Evolutionary conservation across 2,329 filamentous ascomycete genomes (phyloP).

Genomic region (Colletotrichum shisoi): DNA sequence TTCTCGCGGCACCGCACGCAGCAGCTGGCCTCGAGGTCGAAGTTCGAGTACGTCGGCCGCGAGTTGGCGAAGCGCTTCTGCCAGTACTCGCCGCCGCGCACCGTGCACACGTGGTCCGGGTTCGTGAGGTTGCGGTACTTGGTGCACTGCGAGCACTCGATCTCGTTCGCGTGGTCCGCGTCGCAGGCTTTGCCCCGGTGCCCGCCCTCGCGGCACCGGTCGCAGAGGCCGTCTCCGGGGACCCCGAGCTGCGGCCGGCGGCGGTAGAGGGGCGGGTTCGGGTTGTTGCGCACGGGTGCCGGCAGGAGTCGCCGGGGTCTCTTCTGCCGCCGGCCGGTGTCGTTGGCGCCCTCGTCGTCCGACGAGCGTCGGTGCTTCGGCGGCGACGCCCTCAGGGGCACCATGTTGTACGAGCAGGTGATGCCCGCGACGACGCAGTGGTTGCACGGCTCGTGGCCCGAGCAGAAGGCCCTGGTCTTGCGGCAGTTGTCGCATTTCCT

Average conservation of each 20-base stretch:
- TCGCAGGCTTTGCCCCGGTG: conserved; percentile 20
- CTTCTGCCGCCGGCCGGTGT: neutral
- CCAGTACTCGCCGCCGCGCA: conserved; percentile 29
- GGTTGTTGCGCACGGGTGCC: neutral
- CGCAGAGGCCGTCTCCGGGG: conserved; percentile 19
- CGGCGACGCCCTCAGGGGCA: too few relatives aligned
- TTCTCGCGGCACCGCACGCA: conserved; percentile 26
- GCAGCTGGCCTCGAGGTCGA: conserved; percentile 19
- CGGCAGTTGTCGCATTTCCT: conserved; percentile 8
- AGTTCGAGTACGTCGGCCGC: conserved; percentile 25
- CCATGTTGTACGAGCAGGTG: neutral
- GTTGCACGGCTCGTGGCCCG: neutral
- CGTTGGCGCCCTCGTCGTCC: neutral
- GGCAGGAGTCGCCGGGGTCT: neutral
- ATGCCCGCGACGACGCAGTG: neutral
- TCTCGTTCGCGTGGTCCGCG: conserved; percentile 29
- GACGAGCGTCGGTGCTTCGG: neutral
- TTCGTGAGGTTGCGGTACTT: conserved; percentile 29
- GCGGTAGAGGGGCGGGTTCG: conserved; percentile 1
- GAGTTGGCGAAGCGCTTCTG: conserved; percentile 33
- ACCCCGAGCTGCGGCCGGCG: neutral
- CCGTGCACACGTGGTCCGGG: conserved; percentile 30
- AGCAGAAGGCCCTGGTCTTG: neutral
- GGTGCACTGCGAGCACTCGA: conserved; percentile 38
- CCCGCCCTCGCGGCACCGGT: conserved; percentile 24